Percentiles rank a stretch among this genome's conserved stretches.
These are phyloP conservation scores for Hypoxylon perforatum DNA, from an alignment of 495 filamentous ascomycete species.

Conservation along the genomic window DNA sequence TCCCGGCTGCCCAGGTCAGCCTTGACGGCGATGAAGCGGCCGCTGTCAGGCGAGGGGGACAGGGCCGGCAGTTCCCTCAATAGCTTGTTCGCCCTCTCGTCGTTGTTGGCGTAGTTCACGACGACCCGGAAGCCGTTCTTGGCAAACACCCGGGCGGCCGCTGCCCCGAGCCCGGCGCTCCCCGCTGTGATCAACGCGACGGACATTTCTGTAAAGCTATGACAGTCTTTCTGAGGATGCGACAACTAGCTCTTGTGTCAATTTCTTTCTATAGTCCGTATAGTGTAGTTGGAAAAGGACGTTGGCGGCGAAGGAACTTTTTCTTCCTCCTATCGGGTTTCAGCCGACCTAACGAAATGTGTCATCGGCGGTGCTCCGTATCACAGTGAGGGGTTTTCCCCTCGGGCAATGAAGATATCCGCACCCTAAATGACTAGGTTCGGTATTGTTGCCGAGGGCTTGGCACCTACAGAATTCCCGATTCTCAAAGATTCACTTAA, in stretches of 20 bases:
- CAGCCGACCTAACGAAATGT: not conserved
- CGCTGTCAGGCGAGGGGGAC: slow-evolving; percentile 27
- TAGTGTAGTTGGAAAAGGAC: no score
- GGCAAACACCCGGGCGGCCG: slow-evolving; percentile 62
- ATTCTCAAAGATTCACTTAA: not conserved
- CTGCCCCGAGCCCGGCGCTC: slow-evolving; percentile 67
- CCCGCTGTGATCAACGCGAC: slow-evolving; percentile 67
- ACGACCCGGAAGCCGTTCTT: slow-evolving; percentile 59
- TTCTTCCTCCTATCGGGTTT: not conserved
- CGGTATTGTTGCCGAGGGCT: slow-evolving; percentile 9
- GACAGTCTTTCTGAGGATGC: not conserved
- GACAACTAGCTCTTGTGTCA: not conserved
- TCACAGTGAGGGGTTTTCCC: slow-evolving; percentile 18
- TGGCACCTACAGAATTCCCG: slow-evolving; percentile 1
- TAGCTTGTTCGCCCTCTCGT: slow-evolving; percentile 54
- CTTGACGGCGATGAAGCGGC: slow-evolving; percentile 54
- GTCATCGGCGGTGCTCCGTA: not conserved
- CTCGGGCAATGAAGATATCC: slow-evolving; percentile 7
- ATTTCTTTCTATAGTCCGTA: not conserved
- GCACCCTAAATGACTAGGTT: not conserved
- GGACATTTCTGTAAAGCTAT: slow-evolving; percentile 19
- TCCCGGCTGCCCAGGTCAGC: slow-evolving; percentile 61
- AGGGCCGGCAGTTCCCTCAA: slow-evolving; percentile 53
- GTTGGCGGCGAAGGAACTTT: no score
- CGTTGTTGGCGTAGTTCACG: slow-evolving; percentile 64